These are phyloP conservation scores for Trichoderma polysporum DNA, from an alignment of 2,329 filamentous ascomycete genomes.

Conservation along the genomic window DNA sequence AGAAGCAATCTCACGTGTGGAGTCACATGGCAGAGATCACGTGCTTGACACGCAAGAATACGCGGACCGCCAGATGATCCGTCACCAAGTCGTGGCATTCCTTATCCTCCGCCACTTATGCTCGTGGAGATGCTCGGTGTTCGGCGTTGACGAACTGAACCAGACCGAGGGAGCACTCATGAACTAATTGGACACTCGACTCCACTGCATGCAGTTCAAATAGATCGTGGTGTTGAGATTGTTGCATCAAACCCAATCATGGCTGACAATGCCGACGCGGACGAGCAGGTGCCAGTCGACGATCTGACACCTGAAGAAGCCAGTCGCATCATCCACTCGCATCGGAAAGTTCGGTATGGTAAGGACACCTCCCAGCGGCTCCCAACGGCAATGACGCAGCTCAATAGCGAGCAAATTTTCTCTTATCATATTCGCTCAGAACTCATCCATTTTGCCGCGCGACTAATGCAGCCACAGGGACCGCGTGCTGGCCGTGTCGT, in stretches of 20 bases:
- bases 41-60: no score
- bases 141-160: conserved; percentile 33
- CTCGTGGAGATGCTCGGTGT: conserved; percentile 35
- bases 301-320: conserved; percentile 65
- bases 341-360: conserved; percentile 69
- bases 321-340: conserved; percentile 66
- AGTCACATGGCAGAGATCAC: not conserved
- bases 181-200: conserved; percentile 16
- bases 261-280: conserved; percentile 44
- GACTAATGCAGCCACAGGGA: conserved; percentile 42
- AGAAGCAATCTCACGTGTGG: not conserved
- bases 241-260: conserved; percentile 33
- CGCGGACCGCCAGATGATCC: conserved; percentile 19
- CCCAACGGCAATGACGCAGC: not conserved
- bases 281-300: conserved; percentile 50
- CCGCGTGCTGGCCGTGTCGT: conserved; percentile 65
- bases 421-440: not conserved
- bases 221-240: not conserved
- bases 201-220: conserved; percentile 6
- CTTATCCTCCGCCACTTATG: not conserved
- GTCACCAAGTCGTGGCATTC: not conserved
- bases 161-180: not conserved
- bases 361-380: conserved; percentile 24
- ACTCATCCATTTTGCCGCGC: not conserved
- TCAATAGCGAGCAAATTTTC: not conserved